Evolutionary conservation across 345 rosid genomes (phyloP).

Genomic region (Bruguiera parviflora): DNA sequence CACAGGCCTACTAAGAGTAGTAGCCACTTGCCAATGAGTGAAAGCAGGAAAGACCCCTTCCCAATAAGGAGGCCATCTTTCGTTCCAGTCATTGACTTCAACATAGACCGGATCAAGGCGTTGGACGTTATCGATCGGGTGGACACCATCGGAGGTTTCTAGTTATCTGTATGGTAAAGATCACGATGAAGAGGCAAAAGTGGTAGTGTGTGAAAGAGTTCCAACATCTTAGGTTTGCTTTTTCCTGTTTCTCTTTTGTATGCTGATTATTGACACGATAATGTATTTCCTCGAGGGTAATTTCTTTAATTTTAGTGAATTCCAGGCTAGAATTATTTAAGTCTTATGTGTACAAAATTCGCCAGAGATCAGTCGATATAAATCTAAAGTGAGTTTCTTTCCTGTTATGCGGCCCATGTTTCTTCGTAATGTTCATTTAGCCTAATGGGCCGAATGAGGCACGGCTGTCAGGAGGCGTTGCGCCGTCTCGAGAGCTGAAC

Average conservation of each 20-base stretch:
- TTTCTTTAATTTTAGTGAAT: slow-evolving; percentile 12
- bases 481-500: too few relatives aligned
- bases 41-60: slow-evolving; percentile 55
- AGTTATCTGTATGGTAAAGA: background rate
- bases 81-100: slow-evolving; percentile 68
- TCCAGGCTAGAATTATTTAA: slow-evolving; percentile 9
- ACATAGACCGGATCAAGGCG: slow-evolving; percentile 74
- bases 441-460: too few relatives aligned
- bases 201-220: background rate
- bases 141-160: slow-evolving; percentile 64
- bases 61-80: slow-evolving; percentile 65
- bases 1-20: slow-evolving; percentile 91
- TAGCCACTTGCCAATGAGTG: slow-evolving; percentile 72
- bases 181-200: background rate
- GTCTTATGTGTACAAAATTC: slow-evolving; percentile 19
- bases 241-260: background rate
- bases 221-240: background rate
- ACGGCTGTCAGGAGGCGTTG: too few relatives aligned
- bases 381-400: too few relatives aligned
- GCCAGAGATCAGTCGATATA: background rate
- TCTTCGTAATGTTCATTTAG: too few relatives aligned
- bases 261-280: background rate
- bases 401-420: too few relatives aligned
- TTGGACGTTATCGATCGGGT: slow-evolving; percentile 89
- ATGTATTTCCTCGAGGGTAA: background rate